Conservation (phyloP, 2,329 filamentous ascomycete species). For the Colletotrichum spinosum region DNA sequence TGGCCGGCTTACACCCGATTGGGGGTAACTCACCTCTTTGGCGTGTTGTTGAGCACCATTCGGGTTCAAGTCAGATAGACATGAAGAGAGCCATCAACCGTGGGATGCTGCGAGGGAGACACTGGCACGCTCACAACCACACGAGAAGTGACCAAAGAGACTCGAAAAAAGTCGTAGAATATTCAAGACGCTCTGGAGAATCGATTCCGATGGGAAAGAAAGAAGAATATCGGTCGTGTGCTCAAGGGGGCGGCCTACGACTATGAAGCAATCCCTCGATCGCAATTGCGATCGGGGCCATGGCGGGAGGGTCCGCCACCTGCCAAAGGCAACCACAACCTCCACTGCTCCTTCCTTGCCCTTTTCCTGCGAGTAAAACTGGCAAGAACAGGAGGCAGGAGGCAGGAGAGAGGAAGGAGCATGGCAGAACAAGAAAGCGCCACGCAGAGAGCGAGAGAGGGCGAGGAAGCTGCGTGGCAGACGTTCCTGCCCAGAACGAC, state of each 20-base stretch:
- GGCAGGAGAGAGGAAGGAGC: too few species aligned
- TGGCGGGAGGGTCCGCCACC: conserved; percentile 31
- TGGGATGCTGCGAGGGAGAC: conserved; percentile 1
- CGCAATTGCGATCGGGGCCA: conserved; percentile 38
- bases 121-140: conserved; percentile 8
- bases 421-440: too few species aligned
- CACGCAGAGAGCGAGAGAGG: too few species aligned
- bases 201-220: conserved; percentile 27
- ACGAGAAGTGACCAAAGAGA: not conserved
- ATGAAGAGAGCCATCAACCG: conserved; percentile 36
- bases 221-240: conserved; percentile 24
- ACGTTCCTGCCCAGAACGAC: too few species aligned
- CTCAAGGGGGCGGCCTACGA: conserved; percentile 36
- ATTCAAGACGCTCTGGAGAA: conserved; percentile 1
- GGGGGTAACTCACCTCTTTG: conserved; percentile 35
- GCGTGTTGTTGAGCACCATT: conserved; percentile 38
- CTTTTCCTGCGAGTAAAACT: too few species aligned
- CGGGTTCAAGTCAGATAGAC: conserved; percentile 36
- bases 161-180: not conserved
- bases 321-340: too few species aligned
- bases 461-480: too few species aligned
- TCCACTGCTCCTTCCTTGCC: too few species aligned
- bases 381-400: too few species aligned
- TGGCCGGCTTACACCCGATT: conserved; percentile 16
- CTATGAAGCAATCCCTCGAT: conserved; percentile 38